Evolutionary conservation across 371 early-diverging fungal species (phyloP), one percentile per base, ranked within the genome.

Genomic region (Funneliformis caledonium): DNA sequence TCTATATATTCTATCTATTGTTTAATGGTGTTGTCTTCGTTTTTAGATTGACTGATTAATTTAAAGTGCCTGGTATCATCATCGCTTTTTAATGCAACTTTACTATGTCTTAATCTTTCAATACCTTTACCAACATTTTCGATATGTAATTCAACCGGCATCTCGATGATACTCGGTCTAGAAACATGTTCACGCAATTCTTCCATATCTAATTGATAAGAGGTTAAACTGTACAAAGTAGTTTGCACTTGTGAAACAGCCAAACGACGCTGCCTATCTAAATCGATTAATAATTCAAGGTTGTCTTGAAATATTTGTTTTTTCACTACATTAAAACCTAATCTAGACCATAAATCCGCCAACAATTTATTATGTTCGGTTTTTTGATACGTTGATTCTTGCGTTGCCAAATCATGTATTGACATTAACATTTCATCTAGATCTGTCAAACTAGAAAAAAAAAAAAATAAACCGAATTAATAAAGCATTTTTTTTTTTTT

Each of bases 121-220:
- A 88, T 86, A 1, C 87, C 85, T 75, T 87, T 88, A 5, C 83
- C 84, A 31, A 88, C 83, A 67, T 85, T 88, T 69, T 88, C 86
- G 19, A 88, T 87, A 80, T 88, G 88, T 59, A 87, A 68, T 65
- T 87, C 88, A 10, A 88, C 45, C 1, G 88, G 86, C 61, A 88
- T 75, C 5, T 78, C 67, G 37, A 87, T 86, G 2, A 87, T 85
- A 3, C 84, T 82, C 2, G 88, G 88, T 4, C 81, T 81, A 2
- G 85, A 84, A 0, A 87, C 87, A 52, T 87, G 88, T 12, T 87
- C 61, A 12, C 88, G 76, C 37, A 88, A 75, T 76, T 88, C 88
- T 76, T 87, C 87, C 31, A 88, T 77, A 81, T 88, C 88, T 83
- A 87, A 84, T 69, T 88, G 88, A 72, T 87, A 85, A 0, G 84